Base-by-base conservation (phyloP, 2,329 filamentous ascomycete species). In the Talaromyces sp. region DNA sequence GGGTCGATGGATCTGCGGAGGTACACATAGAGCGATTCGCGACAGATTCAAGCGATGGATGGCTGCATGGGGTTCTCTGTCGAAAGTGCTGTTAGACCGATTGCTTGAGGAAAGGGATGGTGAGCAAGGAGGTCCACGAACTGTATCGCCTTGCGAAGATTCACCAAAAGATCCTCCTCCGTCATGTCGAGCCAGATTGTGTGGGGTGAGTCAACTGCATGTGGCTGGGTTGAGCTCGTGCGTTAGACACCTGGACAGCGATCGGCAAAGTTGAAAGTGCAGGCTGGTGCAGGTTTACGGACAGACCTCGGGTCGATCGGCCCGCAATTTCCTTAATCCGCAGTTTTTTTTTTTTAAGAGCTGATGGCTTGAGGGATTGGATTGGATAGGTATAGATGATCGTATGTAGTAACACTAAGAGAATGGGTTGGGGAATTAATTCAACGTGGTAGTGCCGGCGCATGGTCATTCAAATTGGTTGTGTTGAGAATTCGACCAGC, bases 31-130 rank as follows among this genome's bases (percentile, higher is more conserved):
- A 4, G 49, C 40, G 39, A 57, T 49, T 16, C 55, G 52, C 3
- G 55, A 49, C 17, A 57, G 33, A n/a, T 55, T 57, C 36, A 55
- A 36, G 35, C 43, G 47, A 35, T 57, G 55, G 37, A 57, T 57
- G 17, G 46, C 49, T 41, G 55, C 47, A 32, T 57, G 55, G 37
- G 55, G 55, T 41, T 48, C 46, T 46, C 55, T 57, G 41, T 9
- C 33, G 33, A 42, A 27, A 41, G 37, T 41, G 16, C 13, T 19
- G 43, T 20, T 22, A 37, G 19, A 22, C 24, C n/a, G 16, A 49
- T 27, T 27, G 27, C n/a, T 16, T 22, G 10, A 16, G 5, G 9
- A 35, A 17, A 24, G 41, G 51, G n/a, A 17, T n/a, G 24, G 7
- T 11, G 49, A 30, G 30, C 20, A 7, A 46, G 30, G 14, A 46